Evolutionary conservation across 2,329 filamentous ascomycete species (phyloP).

Genomic region (Calonectria pteridis): DNA sequence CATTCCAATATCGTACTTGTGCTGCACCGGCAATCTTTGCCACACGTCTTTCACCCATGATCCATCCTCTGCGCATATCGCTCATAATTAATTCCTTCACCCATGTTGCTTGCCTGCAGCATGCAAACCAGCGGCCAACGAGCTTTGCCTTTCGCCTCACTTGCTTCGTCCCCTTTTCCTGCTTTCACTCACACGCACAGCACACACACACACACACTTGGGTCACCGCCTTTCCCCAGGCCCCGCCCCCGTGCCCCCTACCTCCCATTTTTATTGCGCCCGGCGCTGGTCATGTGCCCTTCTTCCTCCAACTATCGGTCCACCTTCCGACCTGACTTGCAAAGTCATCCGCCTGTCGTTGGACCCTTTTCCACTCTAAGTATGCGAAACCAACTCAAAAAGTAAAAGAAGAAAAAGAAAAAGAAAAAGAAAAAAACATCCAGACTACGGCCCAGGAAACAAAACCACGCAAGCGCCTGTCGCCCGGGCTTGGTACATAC

Average conservation of each 20-base stretch:
- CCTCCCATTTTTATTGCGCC: constrained; percentile 32
- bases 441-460: neutral
- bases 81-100: constrained; percentile 8
- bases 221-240: constrained; percentile 31
- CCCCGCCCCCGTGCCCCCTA: constrained; percentile 32
- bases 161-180: constrained; percentile 2
- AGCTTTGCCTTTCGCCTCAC: constrained; percentile 23
- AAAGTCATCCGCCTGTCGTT: constrained; percentile 5
- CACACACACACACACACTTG: neutral
- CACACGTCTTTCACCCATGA: constrained; percentile 6
- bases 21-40: neutral
- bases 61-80: constrained; percentile 1
- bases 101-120: constrained; percentile 3
- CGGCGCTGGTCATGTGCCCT: constrained; percentile 38
- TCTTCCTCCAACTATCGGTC: constrained; percentile 21
- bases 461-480: neutral
- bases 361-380: neutral
- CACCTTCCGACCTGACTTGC: neutral
- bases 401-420: too few species aligned
- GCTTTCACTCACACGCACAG: constrained; percentile 31
- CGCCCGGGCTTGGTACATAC: neutral
- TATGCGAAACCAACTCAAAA: neutral
- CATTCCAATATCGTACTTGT: neutral
- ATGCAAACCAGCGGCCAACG: constrained; percentile 14
- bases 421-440: too few species aligned